Base-by-base conservation (phyloP, 1,139 yeast genomes). In the Geotrichum fermentans region DNA sequence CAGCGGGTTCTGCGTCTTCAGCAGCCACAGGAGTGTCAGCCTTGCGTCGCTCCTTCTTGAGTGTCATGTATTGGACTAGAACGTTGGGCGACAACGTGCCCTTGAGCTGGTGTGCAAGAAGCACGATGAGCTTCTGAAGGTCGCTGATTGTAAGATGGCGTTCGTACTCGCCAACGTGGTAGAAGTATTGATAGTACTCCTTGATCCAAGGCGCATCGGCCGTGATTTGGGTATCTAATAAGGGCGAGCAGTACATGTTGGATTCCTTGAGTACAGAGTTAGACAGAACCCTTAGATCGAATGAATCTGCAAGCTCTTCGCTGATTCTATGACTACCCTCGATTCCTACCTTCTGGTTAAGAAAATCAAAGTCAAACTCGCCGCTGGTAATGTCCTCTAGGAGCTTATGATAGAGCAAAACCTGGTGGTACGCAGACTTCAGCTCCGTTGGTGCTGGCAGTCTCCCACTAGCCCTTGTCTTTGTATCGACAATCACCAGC, bases 361-460 rank as follows among this genome's bases (percentile, higher is more conserved):
- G 21, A 17, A 24, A 16, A 5, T 33, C 29, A 7, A 32, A 20
- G 17, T 28, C 34, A 21, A 41, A 28, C 14, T n/a, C 14, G 10
- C 18, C 37, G 20, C 18, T 16, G n/a, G 42, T 29, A 58, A 61
- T 50, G n/a, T 52, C 36, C 5, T 29, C 16, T 0, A 62, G 47
- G 45, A 67, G 47, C 40, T 52, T 45, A 35, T 60, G 63, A 47
- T 67, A 68, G 2, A 61, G 40, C 34, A 65, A 53, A 10, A 65
- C 55, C 52, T 67, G 70, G 41, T 66, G 69, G 45, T 60, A 64
- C 1, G 70, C 70, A 1, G 61, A 53, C 5, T 58, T 54, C 37
- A 56, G 55, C 42, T 62, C 63, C n/a, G 57, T 52, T 5, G 43
- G 43, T 7, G 49, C 38, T 1, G 65, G 64, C 5, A 57, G 53